Evolutionary conservation across 1,284 basidiomycete genomes (phyloP).

Genomic region (Cystobasidium pallidum): DNA sequence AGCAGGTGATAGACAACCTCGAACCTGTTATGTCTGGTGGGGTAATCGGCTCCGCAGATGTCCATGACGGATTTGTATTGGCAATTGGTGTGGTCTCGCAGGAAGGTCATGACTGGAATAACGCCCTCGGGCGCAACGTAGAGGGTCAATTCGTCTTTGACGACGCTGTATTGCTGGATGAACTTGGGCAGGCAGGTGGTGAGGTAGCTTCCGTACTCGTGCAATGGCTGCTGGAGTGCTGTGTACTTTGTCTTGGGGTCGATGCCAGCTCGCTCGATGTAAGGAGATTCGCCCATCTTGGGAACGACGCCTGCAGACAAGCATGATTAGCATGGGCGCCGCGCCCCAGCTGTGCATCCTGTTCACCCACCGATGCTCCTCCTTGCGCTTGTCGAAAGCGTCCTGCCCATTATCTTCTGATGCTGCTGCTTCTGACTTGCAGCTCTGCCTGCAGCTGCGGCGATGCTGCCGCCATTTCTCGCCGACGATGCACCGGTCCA

Average conservation of each 20-base stretch:
- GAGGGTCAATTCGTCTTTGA: slow-evolving; percentile 94
- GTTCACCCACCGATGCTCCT: slow-evolving; percentile 28
- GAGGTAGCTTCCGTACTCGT: slow-evolving; percentile 46
- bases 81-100: slow-evolving; percentile 94
- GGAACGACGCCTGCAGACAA: slow-evolving; percentile 25
- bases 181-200: slow-evolving; percentile 64
- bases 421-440: slow-evolving; percentile 14
- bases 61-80: slow-evolving; percentile 94
- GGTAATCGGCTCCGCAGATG: slow-evolving; percentile 93
- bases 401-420: slow-evolving; percentile 13
- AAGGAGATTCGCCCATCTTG: slow-evolving; percentile 39
- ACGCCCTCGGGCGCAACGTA: slow-evolving; percentile 82
- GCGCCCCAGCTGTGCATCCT: too few species aligned
- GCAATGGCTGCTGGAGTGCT: slow-evolving; percentile 43
- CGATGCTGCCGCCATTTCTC: not conserved
- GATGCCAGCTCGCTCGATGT: slow-evolving; percentile 37
- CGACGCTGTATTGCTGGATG: slow-evolving; percentile 95
- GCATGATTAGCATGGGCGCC: not conserved
- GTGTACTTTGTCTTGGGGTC: slow-evolving; percentile 41
- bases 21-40: slow-evolving; percentile 89
- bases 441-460: slow-evolving; percentile 14
- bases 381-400: slow-evolving; percentile 20
- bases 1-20: slow-evolving; percentile 97
- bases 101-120: slow-evolving; percentile 84
- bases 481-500: not conserved